A percentile compares a stretch with the other conserved stretches of the same genome.
Evolutionary conservation across 179 eudicot species (phyloP).

Genomic region (Amaranthus tricolor): DNA sequence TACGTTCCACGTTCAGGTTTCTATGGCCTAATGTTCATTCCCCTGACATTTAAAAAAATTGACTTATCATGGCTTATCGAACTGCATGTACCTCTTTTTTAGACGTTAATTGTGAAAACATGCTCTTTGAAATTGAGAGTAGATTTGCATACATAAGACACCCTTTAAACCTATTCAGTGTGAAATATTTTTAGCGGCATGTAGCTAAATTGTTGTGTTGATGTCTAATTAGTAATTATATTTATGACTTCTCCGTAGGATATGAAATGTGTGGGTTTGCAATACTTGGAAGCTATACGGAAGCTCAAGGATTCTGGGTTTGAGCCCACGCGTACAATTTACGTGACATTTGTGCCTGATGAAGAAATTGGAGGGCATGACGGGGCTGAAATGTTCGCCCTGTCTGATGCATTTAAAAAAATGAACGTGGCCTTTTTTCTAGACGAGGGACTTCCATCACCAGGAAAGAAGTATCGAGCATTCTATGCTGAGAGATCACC

Average conservation of each 20-base stretch:
- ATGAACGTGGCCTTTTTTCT: conserved; percentile 82
- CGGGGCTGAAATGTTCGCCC: conserved; percentile 65
- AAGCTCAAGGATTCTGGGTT: conserved; percentile 53
- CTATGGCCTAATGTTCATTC: background rate
- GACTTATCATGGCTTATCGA: background rate
- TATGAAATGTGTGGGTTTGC: conserved; percentile 93
- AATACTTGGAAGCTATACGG: conserved; percentile 82
- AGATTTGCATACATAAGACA: background rate
- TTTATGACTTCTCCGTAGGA: conserved; percentile 38
- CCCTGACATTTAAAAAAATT: background rate
- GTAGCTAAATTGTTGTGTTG: background rate
- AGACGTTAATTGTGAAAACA: background rate
- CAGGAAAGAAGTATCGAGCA: conserved; percentile 55
- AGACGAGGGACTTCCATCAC: conserved; percentile 87
- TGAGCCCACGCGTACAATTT: conserved; percentile 64
- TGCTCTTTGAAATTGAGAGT: background rate
- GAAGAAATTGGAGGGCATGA: conserved; percentile 95
- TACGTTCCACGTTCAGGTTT: no score
- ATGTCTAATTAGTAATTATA: background rate
- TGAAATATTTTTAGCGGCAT: background rate
- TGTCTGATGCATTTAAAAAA: conserved; percentile 51
- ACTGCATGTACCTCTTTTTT: background rate
- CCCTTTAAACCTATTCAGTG: background rate
- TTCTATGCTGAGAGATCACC: conserved; percentile 83
- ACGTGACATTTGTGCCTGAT: conserved; percentile 85